These are phyloP conservation scores for Colletotrichum endophyticum DNA, from an alignment of 2,329 filamentous ascomycete genomes.

Conservation along the genomic window DNA sequence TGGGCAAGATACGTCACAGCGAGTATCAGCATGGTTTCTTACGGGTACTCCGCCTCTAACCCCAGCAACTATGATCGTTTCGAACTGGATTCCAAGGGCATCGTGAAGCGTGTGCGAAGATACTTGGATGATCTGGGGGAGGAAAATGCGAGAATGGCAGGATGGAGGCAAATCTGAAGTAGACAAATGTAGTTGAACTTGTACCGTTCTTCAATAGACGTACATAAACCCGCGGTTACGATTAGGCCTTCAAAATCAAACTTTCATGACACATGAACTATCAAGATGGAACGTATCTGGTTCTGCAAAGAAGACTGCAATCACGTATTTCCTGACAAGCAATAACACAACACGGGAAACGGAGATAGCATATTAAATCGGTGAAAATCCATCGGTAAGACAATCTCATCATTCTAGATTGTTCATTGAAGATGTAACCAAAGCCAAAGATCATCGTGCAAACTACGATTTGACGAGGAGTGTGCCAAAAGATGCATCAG, in stretches of 20 bases:
- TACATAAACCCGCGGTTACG: no score
- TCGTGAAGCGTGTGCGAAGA: constrained; percentile 32
- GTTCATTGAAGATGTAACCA: not conserved
- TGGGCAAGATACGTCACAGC: constrained; percentile 54
- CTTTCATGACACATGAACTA: not conserved
- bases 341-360: not conserved
- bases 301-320: not conserved
- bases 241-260: not conserved
- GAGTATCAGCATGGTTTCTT: constrained; percentile 42
- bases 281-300: not conserved
- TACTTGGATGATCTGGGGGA: constrained; percentile 26
- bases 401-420: not conserved
- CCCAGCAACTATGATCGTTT: constrained; percentile 52
- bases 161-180: constrained; percentile 24
- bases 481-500: not conserved
- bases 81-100: constrained; percentile 44
- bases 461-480: not conserved
- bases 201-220: not conserved
- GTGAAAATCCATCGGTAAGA: not conserved
- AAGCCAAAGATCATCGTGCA: not conserved
- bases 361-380: not conserved
- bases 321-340: not conserved
- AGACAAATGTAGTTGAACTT: not conserved
- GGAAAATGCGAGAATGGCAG: constrained; percentile 23
- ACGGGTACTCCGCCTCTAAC: constrained; percentile 51